phyloP scores from a whole-genome alignment of 495 filamentous ascomycete genomes.

The Aspergillus steynii region DNA sequence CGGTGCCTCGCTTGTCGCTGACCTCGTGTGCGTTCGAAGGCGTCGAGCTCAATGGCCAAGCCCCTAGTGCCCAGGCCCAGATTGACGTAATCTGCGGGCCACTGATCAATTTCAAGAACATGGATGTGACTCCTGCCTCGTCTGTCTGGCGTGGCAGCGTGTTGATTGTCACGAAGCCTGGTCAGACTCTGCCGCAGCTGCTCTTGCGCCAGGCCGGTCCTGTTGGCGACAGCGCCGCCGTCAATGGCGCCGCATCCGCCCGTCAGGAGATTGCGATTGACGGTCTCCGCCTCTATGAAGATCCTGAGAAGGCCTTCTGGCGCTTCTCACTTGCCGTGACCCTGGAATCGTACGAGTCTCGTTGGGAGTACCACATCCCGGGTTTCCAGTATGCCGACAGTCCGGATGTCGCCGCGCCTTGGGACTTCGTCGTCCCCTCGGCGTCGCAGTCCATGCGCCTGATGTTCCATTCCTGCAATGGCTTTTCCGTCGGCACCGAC shows the following conservation, averaged over 20 bases:
- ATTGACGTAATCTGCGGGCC: conserved; percentile 76
- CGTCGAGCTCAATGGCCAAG: conserved; percentile 13
- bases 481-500: conserved; percentile 91
- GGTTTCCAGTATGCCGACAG: conserved; percentile 39
- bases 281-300: conserved; percentile 77
- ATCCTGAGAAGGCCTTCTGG: conserved; percentile 78
- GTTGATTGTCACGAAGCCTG: conserved; percentile 72
- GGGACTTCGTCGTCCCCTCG: conserved; percentile 74
- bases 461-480: conserved; percentile 96
- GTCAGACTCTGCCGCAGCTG: conserved; percentile 52
- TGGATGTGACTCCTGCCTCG: conserved; percentile 58
- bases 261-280: conserved; percentile 30
- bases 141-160: conserved; percentile 80
- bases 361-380: conserved; percentile 51
- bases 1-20: conserved; percentile 2
- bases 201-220: conserved; percentile 48
- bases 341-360: conserved; percentile 44
- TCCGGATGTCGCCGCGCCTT: conserved; percentile 39
- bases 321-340: conserved; percentile 64
- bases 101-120: conserved; percentile 80
- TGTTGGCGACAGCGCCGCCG: conserved; percentile 21
- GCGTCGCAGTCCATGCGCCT: conserved; percentile 84
- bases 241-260: conserved; percentile 9
- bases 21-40: conserved; percentile 6
- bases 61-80: conserved; percentile 30